Percentiles rank a stretch among this genome's conserved stretches.
phyloP scores from a whole-genome alignment of 2,329 filamentous ascomycete genomes.

The Claviceps humidiphila region DNA sequence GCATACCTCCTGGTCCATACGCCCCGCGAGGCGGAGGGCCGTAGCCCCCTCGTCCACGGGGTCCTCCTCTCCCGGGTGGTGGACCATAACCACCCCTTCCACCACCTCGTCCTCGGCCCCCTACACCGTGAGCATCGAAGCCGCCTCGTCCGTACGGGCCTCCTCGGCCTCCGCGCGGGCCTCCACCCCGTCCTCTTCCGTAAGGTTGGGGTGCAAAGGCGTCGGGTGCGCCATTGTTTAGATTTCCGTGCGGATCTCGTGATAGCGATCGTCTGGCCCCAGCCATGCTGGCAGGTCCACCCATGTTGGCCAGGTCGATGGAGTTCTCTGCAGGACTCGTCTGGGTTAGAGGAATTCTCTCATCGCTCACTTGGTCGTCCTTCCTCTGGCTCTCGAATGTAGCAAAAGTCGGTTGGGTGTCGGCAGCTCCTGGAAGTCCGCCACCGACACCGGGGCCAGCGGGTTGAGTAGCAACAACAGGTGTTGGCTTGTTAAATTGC shows the following conservation, averaged over 20 bases:
- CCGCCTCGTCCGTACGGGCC: conserved; percentile 39
- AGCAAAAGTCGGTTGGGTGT: conserved; percentile 42
- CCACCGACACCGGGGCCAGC: conserved; percentile 45
- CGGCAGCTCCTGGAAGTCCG: conserved; percentile 33
- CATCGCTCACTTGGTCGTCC: conserved; percentile 50
- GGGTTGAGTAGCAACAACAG: conserved; percentile 35
- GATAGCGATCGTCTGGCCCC: conserved; percentile 27
- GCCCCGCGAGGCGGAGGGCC: conserved; percentile 18
- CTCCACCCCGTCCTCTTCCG: conserved; percentile 34
- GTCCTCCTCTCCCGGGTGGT: conserved; percentile 27
- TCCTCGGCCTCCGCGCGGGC: conserved; percentile 32
- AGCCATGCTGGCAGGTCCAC: conserved; percentile 21
- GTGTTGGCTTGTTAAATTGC: conserved; percentile 32
- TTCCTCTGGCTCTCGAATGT: conserved; percentile 56
- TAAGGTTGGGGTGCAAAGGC: conserved; percentile 36
- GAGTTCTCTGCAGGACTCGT: conserved; percentile 44
- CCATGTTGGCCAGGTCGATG: conserved; percentile 25
- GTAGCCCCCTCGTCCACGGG: conserved; percentile 23
- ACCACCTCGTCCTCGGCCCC: conserved; percentile 22
- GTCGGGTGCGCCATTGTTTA: conserved; percentile 28
- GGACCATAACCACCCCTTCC: conserved; percentile 31
- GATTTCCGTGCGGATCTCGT: conserved; percentile 54
- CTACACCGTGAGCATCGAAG: conserved; percentile 32
- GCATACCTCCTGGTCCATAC: conserved; percentile 14
- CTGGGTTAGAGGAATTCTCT: conserved; percentile 56